Base-by-base conservation (phyloP, 257 asterid genomes). In the Nicotiana undulata region DNA sequence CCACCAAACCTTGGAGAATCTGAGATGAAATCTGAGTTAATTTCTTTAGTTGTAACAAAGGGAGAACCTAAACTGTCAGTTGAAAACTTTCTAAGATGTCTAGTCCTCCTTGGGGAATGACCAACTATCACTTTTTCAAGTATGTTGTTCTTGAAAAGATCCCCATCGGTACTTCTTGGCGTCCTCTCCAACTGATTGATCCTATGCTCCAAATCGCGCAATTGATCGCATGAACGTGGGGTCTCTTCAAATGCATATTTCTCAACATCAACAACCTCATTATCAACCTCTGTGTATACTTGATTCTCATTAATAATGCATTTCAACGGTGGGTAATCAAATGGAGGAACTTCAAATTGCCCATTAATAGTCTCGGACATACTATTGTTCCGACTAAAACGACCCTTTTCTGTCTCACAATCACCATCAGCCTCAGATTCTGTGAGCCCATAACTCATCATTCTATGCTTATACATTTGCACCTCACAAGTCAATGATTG, bases 381-480 rank as follows among this genome's bases (percentile, higher is more conserved):
- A 88, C 96, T 91, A 52, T 83, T 86, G 76, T 88, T 89, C 75
- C 84, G 83, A 84, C 89, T 86, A 82, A 90, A 86, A 1, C 13
- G 29, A 26, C 77, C 81, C 72, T 70, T 84, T 75, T 66, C 83
- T 4, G 59, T 79, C 77, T 79, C 82, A 58, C 75, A 87, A 32
- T 86, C 94, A 68, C 89, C 96, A 68, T 92, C 94, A 6, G 84
- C 89, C 87, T 93, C 98, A 53, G 88, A 83, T 82, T 91, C 99
- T n/a, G 95, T 85, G 77, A 95, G 86, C 64, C 99, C 99, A 84
- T 84, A 92, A 82, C 98, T 95, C 96, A 95, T 82, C 99, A 95
- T 90, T 89, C 95, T 90, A 83, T 95, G 97, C 80, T 89, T 92
- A 82, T 95, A 93, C 55, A 93, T 91, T 81, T 91, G 91, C 82